phyloP scores from a whole-genome alignment of 805 yeast species.

The Tetrapisispora fleetii region DNA sequence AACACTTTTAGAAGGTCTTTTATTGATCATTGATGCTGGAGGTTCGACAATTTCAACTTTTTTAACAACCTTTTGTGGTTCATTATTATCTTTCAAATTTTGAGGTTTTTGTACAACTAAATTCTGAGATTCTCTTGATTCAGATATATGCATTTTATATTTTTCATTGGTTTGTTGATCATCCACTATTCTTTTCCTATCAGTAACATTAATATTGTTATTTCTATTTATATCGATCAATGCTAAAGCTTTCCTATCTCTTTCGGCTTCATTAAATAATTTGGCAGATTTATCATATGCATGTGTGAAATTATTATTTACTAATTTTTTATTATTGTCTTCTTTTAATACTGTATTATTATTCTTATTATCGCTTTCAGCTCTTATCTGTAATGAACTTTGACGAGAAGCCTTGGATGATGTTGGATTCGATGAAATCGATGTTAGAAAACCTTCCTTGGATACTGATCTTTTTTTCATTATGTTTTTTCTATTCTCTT shows the following conservation, averaged over 20 bases:
- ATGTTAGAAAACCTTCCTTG: slow-evolving; percentile 5
- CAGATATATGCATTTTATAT: background rate
- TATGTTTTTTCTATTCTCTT: slow-evolving; percentile 25
- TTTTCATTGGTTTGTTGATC: background rate
- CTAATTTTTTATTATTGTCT: background rate
- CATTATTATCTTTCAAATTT: background rate
- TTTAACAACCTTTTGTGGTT: background rate
- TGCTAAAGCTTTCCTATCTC: slow-evolving; percentile 21
- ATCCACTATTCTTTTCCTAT: background rate
- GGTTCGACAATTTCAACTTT: slow-evolving; percentile 15
- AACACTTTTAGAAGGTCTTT: slow-evolving; percentile 8
- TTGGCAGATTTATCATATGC: background rate
- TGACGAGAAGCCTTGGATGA: background rate
- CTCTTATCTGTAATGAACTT: background rate
- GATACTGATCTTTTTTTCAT: slow-evolving; percentile 16
- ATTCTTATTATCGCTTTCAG: background rate
- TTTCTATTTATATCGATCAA: slow-evolving; percentile 17
- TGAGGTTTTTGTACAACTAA: background rate
- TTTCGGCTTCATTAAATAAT: background rate
- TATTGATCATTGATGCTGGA: slow-evolving; percentile 6
- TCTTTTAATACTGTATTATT: background rate
- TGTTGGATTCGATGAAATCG: background rate
- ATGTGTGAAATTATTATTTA: background rate
- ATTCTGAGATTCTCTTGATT: background rate
- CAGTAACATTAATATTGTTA: background rate